Conservation (phyloP, 768 basidiomycete genomes). For the Hericium alpestre region DNA sequence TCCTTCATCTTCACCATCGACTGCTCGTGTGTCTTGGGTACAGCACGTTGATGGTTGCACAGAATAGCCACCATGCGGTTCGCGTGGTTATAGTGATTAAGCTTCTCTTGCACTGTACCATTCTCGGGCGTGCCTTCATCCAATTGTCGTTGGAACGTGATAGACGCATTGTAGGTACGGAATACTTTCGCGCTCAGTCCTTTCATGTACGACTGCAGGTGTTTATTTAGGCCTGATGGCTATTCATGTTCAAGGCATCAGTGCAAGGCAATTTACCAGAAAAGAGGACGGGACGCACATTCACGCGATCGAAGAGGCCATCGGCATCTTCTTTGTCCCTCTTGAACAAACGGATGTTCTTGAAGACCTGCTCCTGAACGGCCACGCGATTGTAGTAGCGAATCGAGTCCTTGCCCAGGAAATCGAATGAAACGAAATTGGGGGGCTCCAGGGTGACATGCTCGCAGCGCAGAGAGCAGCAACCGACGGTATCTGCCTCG, state of each 20-base stretch:
- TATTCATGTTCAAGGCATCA: constrained; percentile 21
- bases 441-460: constrained; percentile 89
- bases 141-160: constrained; percentile 86
- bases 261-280: neutral
- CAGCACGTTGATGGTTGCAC: constrained; percentile 97
- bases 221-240: constrained; percentile 84
- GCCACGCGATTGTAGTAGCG: constrained; percentile 88
- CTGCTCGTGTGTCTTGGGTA: constrained; percentile 84
- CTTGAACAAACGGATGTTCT: constrained; percentile 97
- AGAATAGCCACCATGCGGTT: constrained; percentile 95
- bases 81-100: constrained; percentile 94
- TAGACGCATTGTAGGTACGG: constrained; percentile 98
- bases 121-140: constrained; percentile 61
- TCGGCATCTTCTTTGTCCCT: constrained; percentile 83
- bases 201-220: constrained; percentile 89
- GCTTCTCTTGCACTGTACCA: constrained; percentile 84
- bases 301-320: constrained; percentile 89
- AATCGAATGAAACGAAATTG: constrained; percentile 87
- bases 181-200: constrained; percentile 98
- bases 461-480: constrained; percentile 94
- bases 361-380: constrained; percentile 90
- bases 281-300: constrained; percentile 39
- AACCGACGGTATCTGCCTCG: constrained; percentile 98
- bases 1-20: constrained; percentile 92
- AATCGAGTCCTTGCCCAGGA: constrained; percentile 98